Evolutionary conservation across 148 eudicot genomes (phyloP), one percentile per base, ranked within the genome.

Genomic region (Rhododendron ovatum): DNA sequence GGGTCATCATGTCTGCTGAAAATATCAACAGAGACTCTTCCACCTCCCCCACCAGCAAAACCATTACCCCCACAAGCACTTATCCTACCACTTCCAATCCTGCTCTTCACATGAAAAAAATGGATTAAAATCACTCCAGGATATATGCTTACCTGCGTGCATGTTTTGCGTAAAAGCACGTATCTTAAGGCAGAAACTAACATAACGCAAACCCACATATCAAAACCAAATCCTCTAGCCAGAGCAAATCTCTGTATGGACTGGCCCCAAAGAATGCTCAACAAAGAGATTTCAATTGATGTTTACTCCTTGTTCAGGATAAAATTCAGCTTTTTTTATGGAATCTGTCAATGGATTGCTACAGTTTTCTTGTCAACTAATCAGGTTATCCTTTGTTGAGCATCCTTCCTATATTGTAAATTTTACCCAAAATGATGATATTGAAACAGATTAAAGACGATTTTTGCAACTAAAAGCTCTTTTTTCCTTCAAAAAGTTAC

Each of bases 1-100:
- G 98, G 96, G 74, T 95, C 96, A 53, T 97, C 98, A 87, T 95
- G 99, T 93, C 98, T 93, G 88, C 99, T 97, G 87, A 94, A 97
- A 86, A 97, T 91, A 73, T 97, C 98, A 87, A 94, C 91, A 83
- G 99, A 92, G 84, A 97, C 89, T 92, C 99, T 94, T 76, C 99
- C 99, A 43, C 98, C 99, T 37, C 99, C 83, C n/a, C 99, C 99
- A 84, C 99, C 99, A 80, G 91, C 98, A 89, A 93, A 94, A 87
- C 99, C 99, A 88, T 91, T 78, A 53, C 99, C 99, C 80, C 99
- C 99, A 73, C 94, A 89, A 87, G 97, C 98, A 94, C 97, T 95
- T 84, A 95, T 92, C 9, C 65, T 77, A 82, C 99, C 99, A 88
- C 89, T 89, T 89, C 99, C 99, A 75, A 88, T 90, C 99, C 99